Evolutionary conservation across 139 green algal genomes (phyloP).

Genomic region (Chlamydomonas sphaeroides): DNA sequence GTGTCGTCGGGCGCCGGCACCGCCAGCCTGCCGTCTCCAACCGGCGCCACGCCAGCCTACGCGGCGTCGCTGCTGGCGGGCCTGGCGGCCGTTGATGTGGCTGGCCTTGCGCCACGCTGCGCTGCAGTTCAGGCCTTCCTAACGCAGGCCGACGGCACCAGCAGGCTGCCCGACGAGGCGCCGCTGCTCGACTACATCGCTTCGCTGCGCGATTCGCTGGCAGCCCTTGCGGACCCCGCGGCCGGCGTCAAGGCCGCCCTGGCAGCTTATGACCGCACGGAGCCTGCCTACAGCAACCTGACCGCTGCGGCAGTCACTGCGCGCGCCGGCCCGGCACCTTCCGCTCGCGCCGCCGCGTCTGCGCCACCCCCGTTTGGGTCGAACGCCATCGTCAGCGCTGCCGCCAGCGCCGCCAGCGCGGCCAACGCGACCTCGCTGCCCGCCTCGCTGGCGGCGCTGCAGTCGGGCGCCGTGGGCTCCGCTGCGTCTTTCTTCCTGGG

Average conservation of each 20-base stretch:
- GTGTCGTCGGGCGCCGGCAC: too few relatives aligned
- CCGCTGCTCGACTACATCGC: neutral
- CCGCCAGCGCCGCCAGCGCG: neutral
- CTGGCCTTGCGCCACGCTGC: neutral
- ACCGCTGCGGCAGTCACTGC: neutral
- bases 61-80: neutral
- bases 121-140: neutral
- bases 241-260: neutral
- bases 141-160: neutral
- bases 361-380: neutral
- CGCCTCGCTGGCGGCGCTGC: neutral
- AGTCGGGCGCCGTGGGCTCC: too few relatives aligned
- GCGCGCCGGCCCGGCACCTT: too few relatives aligned
- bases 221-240: neutral
- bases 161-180: neutral
- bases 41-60: too few relatives aligned
- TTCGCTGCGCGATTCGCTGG: neutral
- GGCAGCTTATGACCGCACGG: neutral
- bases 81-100: neutral
- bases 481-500: too few relatives aligned
- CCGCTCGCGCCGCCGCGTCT: neutral
- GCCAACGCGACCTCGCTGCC: too few relatives aligned
- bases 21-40: neutral
- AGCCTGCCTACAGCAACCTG: neutral
- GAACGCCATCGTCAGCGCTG: neutral